Conservation (phyloP, 2,329 filamentous ascomycete genomes). For the Talaromyces sp. region DNA sequence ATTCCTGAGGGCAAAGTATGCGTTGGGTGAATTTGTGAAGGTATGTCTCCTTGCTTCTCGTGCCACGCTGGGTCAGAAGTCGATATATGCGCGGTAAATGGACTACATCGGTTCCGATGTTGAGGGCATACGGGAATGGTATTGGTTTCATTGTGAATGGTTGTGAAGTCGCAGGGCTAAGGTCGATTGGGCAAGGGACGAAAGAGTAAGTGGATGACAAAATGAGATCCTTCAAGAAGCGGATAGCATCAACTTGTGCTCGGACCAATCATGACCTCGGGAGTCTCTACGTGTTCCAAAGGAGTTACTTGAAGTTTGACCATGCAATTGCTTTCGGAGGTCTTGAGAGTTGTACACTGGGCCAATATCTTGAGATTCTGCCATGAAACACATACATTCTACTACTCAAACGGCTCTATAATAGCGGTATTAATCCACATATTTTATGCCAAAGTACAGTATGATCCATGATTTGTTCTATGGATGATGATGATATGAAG, state of each 20-base stretch:
- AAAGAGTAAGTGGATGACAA: neutral
- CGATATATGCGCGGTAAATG: conserved; percentile 59
- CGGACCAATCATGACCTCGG: conserved; percentile 13
- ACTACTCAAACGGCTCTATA: neutral
- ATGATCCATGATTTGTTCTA: neutral
- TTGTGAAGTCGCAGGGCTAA: neutral
- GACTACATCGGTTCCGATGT: conserved; percentile 76
- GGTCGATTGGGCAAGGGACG: neutral
- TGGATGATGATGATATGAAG: neutral
- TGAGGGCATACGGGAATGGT: conserved; percentile 60
- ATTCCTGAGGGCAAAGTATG: conserved; percentile 39
- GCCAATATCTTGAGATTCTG: neutral
- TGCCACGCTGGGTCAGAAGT: conserved; percentile 48
- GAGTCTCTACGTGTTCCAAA: neutral
- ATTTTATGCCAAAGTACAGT: neutral
- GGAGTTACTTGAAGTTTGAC: neutral
- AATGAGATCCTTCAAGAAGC: neutral
- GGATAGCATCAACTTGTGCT: conserved; percentile 10
- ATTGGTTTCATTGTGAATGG: conserved; percentile 27
- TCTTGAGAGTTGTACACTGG: neutral
- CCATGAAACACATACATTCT: neutral
- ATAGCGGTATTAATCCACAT: neutral
- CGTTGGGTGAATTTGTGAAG: conserved; percentile 35
- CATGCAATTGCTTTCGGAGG: neutral
- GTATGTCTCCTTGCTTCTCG: conserved; percentile 22